These are phyloP conservation scores for Dactylis glomerata DNA, from an alignment of 176 grass and related monocot species.

Conservation along the genomic window DNA sequence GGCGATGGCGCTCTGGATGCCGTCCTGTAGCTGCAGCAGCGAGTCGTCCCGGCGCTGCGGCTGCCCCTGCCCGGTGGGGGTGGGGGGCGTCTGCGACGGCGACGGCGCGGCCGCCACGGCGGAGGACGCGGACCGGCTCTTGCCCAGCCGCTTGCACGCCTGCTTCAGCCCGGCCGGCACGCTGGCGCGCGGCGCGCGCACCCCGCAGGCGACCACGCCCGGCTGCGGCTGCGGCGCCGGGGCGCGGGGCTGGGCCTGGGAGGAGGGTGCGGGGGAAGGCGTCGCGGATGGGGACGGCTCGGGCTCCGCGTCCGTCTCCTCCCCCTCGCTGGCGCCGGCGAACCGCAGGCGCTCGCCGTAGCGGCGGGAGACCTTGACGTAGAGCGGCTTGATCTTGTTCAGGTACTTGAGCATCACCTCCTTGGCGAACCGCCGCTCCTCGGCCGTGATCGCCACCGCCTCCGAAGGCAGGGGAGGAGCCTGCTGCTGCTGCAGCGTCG, in stretches of 20 bases:
- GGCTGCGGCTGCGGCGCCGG: not conserved
- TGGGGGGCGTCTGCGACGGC: not conserved
- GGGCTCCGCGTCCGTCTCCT: conserved; percentile 52
- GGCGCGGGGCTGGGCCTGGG: not conserved
- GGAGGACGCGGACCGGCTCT: conserved; percentile 90
- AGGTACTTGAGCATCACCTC: conserved; percentile 80
- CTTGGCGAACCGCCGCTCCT: conserved; percentile 70
- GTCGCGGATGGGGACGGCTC: not conserved
- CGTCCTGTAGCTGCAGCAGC: conserved; percentile 78
- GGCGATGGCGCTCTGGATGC: conserved; percentile 95
- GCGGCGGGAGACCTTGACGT: conserved; percentile 70
- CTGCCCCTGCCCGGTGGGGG: not conserved
- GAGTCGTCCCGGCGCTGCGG: conserved; percentile 75
- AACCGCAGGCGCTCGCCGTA: conserved; percentile 68
- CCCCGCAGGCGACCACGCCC: conserved; percentile 51
- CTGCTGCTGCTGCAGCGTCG: not conserved
- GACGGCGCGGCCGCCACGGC: conserved; percentile 50
- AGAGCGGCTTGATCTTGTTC: conserved; percentile 83
- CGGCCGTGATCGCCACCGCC: conserved; percentile 33
- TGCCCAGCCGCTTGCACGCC: conserved; percentile 73
- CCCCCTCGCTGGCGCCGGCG: conserved; percentile 37
- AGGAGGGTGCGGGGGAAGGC: not conserved
- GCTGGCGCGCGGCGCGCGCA: conserved; percentile 56
- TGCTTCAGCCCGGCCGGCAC: conserved; percentile 80
- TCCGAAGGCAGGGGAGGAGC: not conserved